phyloP scores from a whole-genome alignment of 225 moss, liverwort and hornwort species.

The Rhytidiadelphus loreus region DNA sequence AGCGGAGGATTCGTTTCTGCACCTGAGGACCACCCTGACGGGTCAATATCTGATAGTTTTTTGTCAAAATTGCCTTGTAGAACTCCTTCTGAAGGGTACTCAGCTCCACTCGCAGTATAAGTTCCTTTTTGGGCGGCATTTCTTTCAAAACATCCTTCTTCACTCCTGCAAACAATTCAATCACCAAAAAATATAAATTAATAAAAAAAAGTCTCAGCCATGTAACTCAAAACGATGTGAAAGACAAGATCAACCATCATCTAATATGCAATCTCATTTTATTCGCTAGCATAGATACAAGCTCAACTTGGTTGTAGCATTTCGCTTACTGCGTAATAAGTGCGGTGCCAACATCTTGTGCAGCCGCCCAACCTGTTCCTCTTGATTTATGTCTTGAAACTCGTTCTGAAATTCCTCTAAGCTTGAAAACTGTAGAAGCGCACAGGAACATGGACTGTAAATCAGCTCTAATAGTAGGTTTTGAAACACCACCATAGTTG shows the following conservation, averaged over 20 bases:
- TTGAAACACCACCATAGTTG: neutral
- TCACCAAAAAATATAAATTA: neutral
- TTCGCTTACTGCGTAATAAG: constrained; percentile 66
- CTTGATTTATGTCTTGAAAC: constrained; percentile 87
- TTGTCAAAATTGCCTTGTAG: constrained; percentile 72
- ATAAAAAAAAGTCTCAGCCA: neutral
- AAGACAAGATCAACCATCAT: neutral
- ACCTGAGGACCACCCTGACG: constrained; percentile 96
- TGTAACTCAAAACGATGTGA: neutral
- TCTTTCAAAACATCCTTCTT: constrained; percentile 94
- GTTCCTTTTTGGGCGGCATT: constrained; percentile 87
- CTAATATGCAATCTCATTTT: neutral
- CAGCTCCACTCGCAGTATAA: constrained; percentile 86
- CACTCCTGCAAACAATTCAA: constrained; percentile 37
- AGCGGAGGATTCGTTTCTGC: neutral
- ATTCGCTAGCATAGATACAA: neutral
- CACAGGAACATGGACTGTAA: neutral
- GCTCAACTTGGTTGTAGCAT: neutral
- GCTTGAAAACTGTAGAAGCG: constrained; percentile 57
- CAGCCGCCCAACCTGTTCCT: constrained; percentile 82
- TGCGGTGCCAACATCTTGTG: constrained; percentile 77
- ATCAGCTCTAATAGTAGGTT: neutral
- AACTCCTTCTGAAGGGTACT: constrained; percentile 79
- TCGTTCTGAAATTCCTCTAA: constrained; percentile 88
- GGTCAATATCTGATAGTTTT: constrained; percentile 73